Conservation (phyloP, 2,329 filamentous ascomycete genomes). For the Passalora sequoiae region DNA sequence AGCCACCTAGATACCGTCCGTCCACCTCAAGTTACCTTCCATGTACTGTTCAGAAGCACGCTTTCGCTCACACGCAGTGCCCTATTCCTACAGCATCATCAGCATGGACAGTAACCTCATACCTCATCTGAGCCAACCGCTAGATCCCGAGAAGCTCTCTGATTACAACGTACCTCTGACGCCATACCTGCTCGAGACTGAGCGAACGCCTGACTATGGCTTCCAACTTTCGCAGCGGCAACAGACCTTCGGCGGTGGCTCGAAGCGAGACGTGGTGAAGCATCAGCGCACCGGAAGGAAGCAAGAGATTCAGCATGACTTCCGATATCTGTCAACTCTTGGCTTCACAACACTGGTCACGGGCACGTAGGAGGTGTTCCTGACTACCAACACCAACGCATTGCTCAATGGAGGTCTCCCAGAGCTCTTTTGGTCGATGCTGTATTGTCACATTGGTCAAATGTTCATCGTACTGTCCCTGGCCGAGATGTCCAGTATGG, state of each 20-base stretch:
- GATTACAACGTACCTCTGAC: slow-evolving; percentile 4
- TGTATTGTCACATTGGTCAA: slow-evolving; percentile 28
- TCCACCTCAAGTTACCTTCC: no score
- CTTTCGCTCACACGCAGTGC: no score
- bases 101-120: background rate
- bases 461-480: slow-evolving; percentile 32
- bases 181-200: slow-evolving; percentile 1
- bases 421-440: slow-evolving; percentile 30
- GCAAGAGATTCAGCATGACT: slow-evolving; percentile 23
- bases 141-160: slow-evolving; percentile 3
- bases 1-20: no score
- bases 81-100: no score
- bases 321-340: slow-evolving; percentile 23
- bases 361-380: slow-evolving; percentile 35
- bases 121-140: background rate
- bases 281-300: slow-evolving; percentile 7
- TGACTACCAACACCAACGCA: slow-evolving; percentile 23
- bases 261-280: slow-evolving; percentile 5
- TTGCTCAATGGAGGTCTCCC: slow-evolving; percentile 27
- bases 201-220: background rate
- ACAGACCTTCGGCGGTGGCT: background rate
- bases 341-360: slow-evolving; percentile 48
- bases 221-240: background rate
- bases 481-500: slow-evolving; percentile 35
- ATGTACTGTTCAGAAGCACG: no score